Conservation (phyloP, 495 filamentous ascomycete species). For the Aspergillus carlsbadensis region DNA sequence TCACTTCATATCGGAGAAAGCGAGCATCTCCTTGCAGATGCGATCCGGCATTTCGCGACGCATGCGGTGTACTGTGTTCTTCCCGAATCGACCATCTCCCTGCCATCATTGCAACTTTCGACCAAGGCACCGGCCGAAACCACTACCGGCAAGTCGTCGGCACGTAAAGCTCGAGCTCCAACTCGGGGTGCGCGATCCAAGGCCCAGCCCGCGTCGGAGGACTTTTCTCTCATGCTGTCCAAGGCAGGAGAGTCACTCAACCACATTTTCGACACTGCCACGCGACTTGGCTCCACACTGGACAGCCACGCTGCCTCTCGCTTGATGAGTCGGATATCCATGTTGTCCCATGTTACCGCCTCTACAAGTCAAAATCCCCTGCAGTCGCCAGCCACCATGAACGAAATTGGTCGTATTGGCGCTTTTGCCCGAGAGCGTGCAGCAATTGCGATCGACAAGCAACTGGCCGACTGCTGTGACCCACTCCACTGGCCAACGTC, state of each 20-base stretch:
- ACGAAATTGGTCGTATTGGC: conserved; percentile 47
- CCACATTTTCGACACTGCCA: conserved; percentile 37
- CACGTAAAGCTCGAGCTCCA: conserved; percentile 30
- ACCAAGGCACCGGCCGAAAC: conserved; percentile 23
- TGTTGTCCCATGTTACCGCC: conserved; percentile 44
- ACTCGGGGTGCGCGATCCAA: conserved; percentile 29
- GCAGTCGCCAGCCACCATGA: conserved; percentile 44
- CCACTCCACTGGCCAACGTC: conserved; percentile 40
- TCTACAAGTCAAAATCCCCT: conserved; percentile 27
- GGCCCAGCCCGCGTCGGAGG: conserved; percentile 34
- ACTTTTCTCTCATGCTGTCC: conserved; percentile 42
- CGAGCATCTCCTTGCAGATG: conserved; percentile 52
- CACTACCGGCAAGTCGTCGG: conserved; percentile 20
- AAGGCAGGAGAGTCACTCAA: conserved; percentile 41
- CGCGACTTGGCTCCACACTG: conserved; percentile 43
- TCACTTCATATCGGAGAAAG: conserved; percentile 43
- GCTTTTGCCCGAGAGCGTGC: conserved; percentile 45
- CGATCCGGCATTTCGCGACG: conserved; percentile 64
- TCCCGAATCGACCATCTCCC: conserved; percentile 85
- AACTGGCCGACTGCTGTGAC: conserved; percentile 40
- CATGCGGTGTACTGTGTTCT: conserved; percentile 88
- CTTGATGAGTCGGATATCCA: conserved; percentile 47
- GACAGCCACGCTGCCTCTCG: conserved; percentile 45
- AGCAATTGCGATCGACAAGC: conserved; percentile 44
- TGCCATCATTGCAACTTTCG: conserved; percentile 60